phyloP scores from a whole-genome alignment of 2,329 filamentous ascomycete genomes.

The Aspergillus sp. region DNA sequence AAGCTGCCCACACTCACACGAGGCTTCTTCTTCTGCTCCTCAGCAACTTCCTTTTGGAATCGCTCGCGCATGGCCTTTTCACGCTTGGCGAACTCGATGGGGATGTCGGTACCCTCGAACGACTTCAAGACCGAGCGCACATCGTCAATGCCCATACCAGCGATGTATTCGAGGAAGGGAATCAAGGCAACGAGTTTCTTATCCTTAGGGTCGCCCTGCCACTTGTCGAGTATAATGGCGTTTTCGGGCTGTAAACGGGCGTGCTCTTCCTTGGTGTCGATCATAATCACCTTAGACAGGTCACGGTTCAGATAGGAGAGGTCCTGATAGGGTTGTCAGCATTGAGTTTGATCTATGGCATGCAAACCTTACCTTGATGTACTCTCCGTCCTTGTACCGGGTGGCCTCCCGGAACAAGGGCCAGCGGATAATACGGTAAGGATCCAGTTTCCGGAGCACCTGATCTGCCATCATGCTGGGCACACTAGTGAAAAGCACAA shows the following conservation, averaged over 20 bases:
- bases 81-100: slow-evolving; percentile 78
- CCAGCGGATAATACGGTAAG: slow-evolving; percentile 92
- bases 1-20: slow-evolving; percentile 60
- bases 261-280: slow-evolving; percentile 78
- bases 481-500: slow-evolving; percentile 89
- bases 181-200: slow-evolving; percentile 82
- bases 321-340: slow-evolving; percentile 52
- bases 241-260: slow-evolving; percentile 93
- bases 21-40: slow-evolving; percentile 58
- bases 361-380: slow-evolving; percentile 67
- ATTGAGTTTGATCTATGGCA: slow-evolving; percentile 53
- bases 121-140: slow-evolving; percentile 80
- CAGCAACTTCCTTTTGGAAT: slow-evolving; percentile 70
- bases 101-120: slow-evolving; percentile 83
- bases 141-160: slow-evolving; percentile 85
- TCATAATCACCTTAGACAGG: slow-evolving; percentile 86
- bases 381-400: slow-evolving; percentile 89
- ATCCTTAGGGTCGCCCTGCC: slow-evolving; percentile 77
- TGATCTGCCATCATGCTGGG: slow-evolving; percentile 79
- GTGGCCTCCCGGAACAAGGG: slow-evolving; percentile 94
- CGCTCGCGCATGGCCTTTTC: slow-evolving; percentile 79
- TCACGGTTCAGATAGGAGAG: slow-evolving; percentile 97
- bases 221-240: slow-evolving; percentile 83
- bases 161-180: slow-evolving; percentile 94
- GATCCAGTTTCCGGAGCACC: slow-evolving; percentile 86